Percentiles rank a stretch among this genome's conserved stretches.
Evolutionary conservation across 768 basidiomycete species (phyloP).

Genomic region (Tulasnella calospora): DNA sequence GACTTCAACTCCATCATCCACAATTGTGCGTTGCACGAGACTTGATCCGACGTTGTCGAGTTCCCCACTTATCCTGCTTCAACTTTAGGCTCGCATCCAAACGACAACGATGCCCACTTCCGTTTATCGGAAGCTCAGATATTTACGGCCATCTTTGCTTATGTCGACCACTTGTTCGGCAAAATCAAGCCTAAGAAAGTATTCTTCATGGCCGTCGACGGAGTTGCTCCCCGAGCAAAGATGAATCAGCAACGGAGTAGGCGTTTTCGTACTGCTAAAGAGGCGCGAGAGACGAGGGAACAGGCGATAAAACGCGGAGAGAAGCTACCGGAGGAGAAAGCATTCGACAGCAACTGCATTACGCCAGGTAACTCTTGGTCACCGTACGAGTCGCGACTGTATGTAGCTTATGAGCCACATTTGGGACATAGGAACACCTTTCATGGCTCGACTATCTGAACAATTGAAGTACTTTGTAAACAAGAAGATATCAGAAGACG

Average conservation of each 20-base stretch:
- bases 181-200: conserved; percentile 97
- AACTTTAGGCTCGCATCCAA: conserved; percentile 79
- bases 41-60: not conserved
- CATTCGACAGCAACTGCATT: conserved; percentile 98
- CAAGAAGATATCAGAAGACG: conserved; percentile 96
- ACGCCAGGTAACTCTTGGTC: conserved; percentile 71
- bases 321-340: conserved; percentile 85
- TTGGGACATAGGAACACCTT: conserved; percentile 65
- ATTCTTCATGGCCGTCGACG: conserved; percentile 98
- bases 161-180: conserved; percentile 92
- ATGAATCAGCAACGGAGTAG: conserved; percentile 98
- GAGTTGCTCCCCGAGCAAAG: conserved; percentile 94
- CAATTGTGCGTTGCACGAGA: conserved; percentile 47
- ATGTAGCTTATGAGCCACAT: not conserved
- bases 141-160: conserved; percentile 93
- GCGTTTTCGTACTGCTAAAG: conserved; percentile 90
- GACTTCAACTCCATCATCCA: conserved; percentile 95
- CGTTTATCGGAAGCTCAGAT: conserved; percentile 95
- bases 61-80: not conserved
- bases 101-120: conserved; percentile 93
- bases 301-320: conserved; percentile 87
- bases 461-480: conserved; percentile 95
- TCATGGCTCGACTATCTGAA: conserved; percentile 88
- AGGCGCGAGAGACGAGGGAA: conserved; percentile 79
- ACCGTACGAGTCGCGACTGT: not conserved